Conservation (phyloP, 139 green algal species). For the Coccomyxa sp. region DNA sequence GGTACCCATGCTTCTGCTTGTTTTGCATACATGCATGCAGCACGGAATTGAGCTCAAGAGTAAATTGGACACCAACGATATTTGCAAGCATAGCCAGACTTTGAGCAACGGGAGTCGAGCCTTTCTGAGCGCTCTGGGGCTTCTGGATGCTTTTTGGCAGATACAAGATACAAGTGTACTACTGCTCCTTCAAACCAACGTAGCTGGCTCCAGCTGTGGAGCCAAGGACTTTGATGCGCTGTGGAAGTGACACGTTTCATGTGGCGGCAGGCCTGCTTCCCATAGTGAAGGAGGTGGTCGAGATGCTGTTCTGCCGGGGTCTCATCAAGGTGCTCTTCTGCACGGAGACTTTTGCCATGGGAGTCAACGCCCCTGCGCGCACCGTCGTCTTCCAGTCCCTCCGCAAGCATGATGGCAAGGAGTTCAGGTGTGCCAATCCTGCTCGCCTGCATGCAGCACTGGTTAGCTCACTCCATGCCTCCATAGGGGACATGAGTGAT, state of each 20-base stretch:
- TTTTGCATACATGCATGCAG: background rate
- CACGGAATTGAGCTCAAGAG: too few relatives aligned
- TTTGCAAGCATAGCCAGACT: too few relatives aligned
- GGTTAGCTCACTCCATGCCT: too few relatives aligned
- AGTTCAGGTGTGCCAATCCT: conserved; percentile 53
- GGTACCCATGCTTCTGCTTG: conserved; percentile 12
- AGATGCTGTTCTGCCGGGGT: conserved; percentile 97
- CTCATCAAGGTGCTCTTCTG: conserved; percentile 90
- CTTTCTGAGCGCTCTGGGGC: background rate
- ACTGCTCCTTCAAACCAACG: too few relatives aligned
- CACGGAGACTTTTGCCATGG: conserved; percentile 99
- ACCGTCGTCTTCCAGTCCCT: conserved; percentile 88
- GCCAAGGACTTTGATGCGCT: too few relatives aligned
- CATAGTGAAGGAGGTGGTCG: conserved; percentile 97
- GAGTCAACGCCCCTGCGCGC: conserved; percentile 92
- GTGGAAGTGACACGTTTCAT: too few relatives aligned
- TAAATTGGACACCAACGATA: too few relatives aligned
- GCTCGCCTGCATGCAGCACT: background rate
- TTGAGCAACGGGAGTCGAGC: background rate
- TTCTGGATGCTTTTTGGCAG: too few relatives aligned
- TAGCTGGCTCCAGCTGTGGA: too few relatives aligned
- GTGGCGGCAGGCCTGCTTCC: conserved; percentile 80
- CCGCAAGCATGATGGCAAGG: conserved; percentile 87
- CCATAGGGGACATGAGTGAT: too few relatives aligned
- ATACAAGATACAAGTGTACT: too few relatives aligned